Evolutionary conservation across 768 basidiomycete genomes (phyloP), one percentile per base, ranked within the genome.

Genomic region (Agaricus subrufescens): DNA sequence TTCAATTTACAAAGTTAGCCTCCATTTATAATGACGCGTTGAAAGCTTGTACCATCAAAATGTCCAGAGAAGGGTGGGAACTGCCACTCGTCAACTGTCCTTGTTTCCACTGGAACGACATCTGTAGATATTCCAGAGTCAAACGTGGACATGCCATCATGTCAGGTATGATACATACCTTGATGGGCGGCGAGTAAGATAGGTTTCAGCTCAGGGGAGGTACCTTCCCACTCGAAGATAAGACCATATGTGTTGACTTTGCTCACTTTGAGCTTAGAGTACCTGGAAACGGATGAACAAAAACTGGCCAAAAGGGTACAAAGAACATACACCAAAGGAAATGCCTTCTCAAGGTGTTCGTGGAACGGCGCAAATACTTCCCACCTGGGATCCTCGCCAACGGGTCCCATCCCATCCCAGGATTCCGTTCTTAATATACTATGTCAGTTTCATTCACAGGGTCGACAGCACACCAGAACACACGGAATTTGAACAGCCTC

Each of bases 191-290:
- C 77, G 42, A 88, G 67, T 11, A 92, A 71, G 14, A 91, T 61
- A 0, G 91, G 90, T 65, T 89, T 87, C n/a, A 88, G 72, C 0
- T 74, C 69, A 10, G 67, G 56, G 60, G 89, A 76, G 3, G 79
- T 76, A 1, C 89, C 90, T 51, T 77, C 71, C 89, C 89, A 91
- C 48, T 83, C 79, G 64, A 82, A 89, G 7, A 89, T 67, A n/a
- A 91, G 74, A 0, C 82, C 90, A 61, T 87, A 89, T 0, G 82
- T 87, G 66, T 91, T 91, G 62, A 94, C 82, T 61, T 83, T 85
- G 8, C 83, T 84, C 57, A 88, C 74, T 30, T 75, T 64, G 44
- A 91, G 73, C 8, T 68, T 77, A n/a, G 73, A 47, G 66, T 89
- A 84, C 10, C 86, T 89, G 31, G 19, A 31, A 27, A 47, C 46